Percentiles rank a stretch among this genome's conserved stretches.
phyloP scores from a whole-genome alignment of 148 eudicot species.

The Cornus kousa region DNA sequence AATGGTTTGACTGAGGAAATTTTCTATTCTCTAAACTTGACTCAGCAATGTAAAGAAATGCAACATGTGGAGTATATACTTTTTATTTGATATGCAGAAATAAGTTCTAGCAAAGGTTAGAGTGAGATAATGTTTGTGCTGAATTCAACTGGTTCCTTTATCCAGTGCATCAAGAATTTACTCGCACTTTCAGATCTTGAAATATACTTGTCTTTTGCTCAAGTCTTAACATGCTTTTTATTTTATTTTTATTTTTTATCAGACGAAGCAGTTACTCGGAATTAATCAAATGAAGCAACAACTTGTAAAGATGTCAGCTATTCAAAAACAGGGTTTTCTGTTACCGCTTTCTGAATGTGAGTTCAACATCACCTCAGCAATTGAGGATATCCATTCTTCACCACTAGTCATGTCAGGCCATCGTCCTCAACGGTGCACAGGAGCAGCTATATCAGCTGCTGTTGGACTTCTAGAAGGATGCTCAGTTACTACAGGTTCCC shows the following conservation, averaged over 20 bases:
- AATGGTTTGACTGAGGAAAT: too few species aligned
- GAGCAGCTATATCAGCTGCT: slow-evolving; percentile 84
- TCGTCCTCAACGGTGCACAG: slow-evolving; percentile 81
- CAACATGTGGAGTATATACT: neutral
- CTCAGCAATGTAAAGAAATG: neutral
- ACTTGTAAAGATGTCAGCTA: slow-evolving; percentile 43
- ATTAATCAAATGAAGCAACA: slow-evolving; percentile 50
- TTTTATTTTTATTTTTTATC: slow-evolving; percentile 19
- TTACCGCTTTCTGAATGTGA: slow-evolving; percentile 81
- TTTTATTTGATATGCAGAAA: neutral
- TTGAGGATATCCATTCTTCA: slow-evolving; percentile 74
- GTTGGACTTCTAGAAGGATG: slow-evolving; percentile 85
- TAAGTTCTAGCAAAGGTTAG: neutral
- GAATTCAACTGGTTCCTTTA: neutral
- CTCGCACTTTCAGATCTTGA: neutral
- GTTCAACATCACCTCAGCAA: slow-evolving; percentile 65
- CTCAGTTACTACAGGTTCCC: slow-evolving; percentile 62
- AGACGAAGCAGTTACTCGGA: slow-evolving; percentile 69
- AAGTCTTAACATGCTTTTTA: neutral
- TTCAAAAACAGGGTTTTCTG: slow-evolving; percentile 70
- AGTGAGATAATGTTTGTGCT: neutral
- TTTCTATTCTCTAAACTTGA: neutral
- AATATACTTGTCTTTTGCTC: neutral
- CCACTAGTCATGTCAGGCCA: slow-evolving; percentile 40
- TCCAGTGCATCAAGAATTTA: neutral